Conservation (phyloP, 2,329 filamentous ascomycete genomes). For the Curvularia sp. region DNA sequence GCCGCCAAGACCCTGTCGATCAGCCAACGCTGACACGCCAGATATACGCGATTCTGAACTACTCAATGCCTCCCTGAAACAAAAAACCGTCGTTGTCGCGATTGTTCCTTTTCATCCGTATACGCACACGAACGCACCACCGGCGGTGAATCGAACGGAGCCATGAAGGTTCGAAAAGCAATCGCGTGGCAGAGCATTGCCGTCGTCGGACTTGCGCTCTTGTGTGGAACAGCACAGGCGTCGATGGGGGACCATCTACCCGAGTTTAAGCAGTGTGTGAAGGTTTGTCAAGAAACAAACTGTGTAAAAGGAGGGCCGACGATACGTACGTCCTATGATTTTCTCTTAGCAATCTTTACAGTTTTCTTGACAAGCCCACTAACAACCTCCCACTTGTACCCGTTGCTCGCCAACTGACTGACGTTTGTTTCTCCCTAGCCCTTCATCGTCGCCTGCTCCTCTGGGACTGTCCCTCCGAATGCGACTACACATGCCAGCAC, state of each 20-base stretch:
- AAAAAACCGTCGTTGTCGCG: background rate
- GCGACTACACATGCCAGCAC: slow-evolving; percentile 98
- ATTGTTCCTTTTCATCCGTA: background rate
- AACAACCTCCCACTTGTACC: too few relatives aligned
- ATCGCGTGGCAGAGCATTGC: slow-evolving; percentile 36
- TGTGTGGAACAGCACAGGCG: slow-evolving; percentile 59
- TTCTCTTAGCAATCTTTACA: background rate
- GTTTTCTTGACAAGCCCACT: background rate
- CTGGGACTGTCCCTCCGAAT: slow-evolving; percentile 92
- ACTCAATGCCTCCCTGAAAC: background rate
- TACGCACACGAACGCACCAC: background rate
- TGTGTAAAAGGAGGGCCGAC: background rate
- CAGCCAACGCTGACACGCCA: background rate
- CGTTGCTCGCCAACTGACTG: background rate
- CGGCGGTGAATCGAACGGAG: background rate
- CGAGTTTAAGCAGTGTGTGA: slow-evolving; percentile 85
- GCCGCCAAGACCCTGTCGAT: slow-evolving; percentile 18
- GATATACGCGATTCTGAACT: background rate
- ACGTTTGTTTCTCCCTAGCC: slow-evolving; percentile 59
- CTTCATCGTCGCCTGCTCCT: slow-evolving; percentile 83
- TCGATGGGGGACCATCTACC: slow-evolving; percentile 84
- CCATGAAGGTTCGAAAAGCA: slow-evolving; percentile 38
- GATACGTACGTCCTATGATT: background rate
- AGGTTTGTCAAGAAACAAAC: slow-evolving; percentile 54
- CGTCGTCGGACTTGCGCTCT: slow-evolving; percentile 31